Evolutionary conservation across 2,329 filamentous ascomycete genomes (phyloP), one percentile per base, ranked within the genome.

Genomic region (Aspergillus latus): DNA sequence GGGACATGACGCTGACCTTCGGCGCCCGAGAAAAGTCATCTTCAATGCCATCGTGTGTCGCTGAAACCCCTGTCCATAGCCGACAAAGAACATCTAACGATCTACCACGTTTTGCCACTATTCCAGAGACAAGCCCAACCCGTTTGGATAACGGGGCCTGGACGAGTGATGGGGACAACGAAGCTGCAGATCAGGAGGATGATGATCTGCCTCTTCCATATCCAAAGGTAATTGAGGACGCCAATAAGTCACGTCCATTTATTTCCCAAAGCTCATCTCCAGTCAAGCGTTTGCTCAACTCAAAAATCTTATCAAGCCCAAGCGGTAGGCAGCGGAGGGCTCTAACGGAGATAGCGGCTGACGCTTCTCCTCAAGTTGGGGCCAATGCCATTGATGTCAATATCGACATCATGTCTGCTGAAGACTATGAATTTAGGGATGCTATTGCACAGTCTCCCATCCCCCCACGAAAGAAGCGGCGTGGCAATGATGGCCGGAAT

Each of bases 331-430:
- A 69, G 50, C 71, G 73, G 42, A 68, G 70, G 51, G 66, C 68
- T 49, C 64, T 77, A 50, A 72, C 75, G 10, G 71, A 76, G 32
- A 77, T 79, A 60, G 75, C 75, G 26, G 67, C 71, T 1, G 74
- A 77, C 49, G 65, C 68, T 46, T 77, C 76, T 3, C 76, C 76
- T 5, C 68, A 72, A 47, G 64, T 69, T 48, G 65, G 62, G n/a
- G 21, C 21, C 21, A 21, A 21, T 21, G 65, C 63, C 30, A 64
- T 71, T 29, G 72, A 75, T 47, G 47, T 74, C 4, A 66, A 72
- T 21, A 64, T 76, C 47, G 68, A 68, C 34, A 64, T 78, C 11
- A 62, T 78, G 30, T 74, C 68, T 1, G 67, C 65, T 3, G 75
- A 78, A 1, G 76, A 78, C 54, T 62, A 64, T 15, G 70, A 76